A percentile compares a stretch with the other conserved stretches of the same genome.
Evolutionary conservation across 768 basidiomycete species (phyloP).

Genomic region (Chiua virens): DNA sequence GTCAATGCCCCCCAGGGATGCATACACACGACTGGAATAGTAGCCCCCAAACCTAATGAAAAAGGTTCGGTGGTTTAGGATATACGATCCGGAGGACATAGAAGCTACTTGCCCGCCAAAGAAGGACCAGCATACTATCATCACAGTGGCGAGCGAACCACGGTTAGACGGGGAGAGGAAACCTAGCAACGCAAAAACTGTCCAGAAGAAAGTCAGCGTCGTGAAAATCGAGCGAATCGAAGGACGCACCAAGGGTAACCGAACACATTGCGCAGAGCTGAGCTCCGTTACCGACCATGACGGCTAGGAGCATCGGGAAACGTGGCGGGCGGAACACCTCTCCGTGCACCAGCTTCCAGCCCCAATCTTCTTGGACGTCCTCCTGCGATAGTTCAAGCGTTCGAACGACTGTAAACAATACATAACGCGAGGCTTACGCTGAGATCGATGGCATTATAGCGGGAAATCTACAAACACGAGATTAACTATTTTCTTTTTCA

Average conservation of each 20-base stretch:
- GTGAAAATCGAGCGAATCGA: neutral
- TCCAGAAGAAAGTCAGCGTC: slow-evolving; percentile 1
- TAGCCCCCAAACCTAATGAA: slow-evolving; percentile 78
- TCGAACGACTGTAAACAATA: neutral
- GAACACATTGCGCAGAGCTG: slow-evolving; percentile 73
- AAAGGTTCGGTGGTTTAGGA: neutral
- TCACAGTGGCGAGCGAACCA: slow-evolving; percentile 80
- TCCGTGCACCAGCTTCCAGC: slow-evolving; percentile 97
- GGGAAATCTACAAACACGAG: slow-evolving; percentile 24
- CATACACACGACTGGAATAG: slow-evolving; percentile 78
- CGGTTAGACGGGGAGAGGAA: slow-evolving; percentile 96
- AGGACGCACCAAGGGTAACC: slow-evolving; percentile 72
- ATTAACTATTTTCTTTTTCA: neutral
- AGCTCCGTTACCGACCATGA: slow-evolving; percentile 79
- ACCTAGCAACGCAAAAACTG: slow-evolving; percentile 89
- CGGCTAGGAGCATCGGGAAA: slow-evolving; percentile 74
- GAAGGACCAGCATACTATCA: slow-evolving; percentile 79
- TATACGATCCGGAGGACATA: neutral
- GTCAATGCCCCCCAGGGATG: slow-evolving; percentile 69
- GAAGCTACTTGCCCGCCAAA: slow-evolving; percentile 68
- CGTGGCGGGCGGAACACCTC: slow-evolving; percentile 90
- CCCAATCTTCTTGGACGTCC: slow-evolving; percentile 96
- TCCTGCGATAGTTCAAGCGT: slow-evolving; percentile 48
- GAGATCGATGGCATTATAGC: slow-evolving; percentile 94
- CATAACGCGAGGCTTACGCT: slow-evolving; percentile 51